Evolutionary conservation across 2,329 filamentous ascomycete genomes (phyloP).

Genomic region (Hymenoscyphus fructigenus): DNA sequence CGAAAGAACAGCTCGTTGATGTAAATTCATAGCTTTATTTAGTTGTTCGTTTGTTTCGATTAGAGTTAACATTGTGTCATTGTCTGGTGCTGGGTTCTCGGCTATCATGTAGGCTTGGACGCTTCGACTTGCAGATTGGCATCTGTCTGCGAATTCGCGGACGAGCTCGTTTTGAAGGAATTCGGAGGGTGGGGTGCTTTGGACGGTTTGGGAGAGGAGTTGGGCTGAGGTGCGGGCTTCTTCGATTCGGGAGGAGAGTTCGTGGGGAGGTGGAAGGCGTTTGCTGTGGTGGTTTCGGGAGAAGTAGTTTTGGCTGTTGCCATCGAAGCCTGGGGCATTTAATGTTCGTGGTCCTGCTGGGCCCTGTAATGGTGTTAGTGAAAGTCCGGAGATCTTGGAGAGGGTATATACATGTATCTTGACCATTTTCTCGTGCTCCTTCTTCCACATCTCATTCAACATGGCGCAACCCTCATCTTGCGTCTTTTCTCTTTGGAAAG

Average conservation of each 20-base stretch:
- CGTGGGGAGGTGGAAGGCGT: conserved; percentile 63
- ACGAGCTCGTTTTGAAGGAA: conserved; percentile 83
- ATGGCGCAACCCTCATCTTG: conserved; percentile 70
- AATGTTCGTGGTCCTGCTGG: conserved; percentile 41
- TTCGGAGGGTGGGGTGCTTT: conserved; percentile 76
- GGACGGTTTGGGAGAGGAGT: conserved; percentile 86
- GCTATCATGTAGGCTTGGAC: conserved; percentile 84
- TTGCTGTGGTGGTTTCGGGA: conserved; percentile 49
- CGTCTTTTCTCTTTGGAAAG: conserved; percentile 64
- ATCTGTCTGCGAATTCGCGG: conserved; percentile 87
- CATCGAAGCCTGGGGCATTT: conserved; percentile 45
- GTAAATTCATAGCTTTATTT: conserved; percentile 75
- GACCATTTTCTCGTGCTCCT: conserved; percentile 68
- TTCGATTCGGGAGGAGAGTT: conserved; percentile 80
- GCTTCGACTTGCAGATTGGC: conserved; percentile 74
- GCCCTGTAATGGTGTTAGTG: conserved; percentile 24
- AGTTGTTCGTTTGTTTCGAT: conserved; percentile 95
- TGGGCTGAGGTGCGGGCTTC: conserved; percentile 90
- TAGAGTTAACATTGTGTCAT: conserved; percentile 87
- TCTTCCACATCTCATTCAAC: conserved; percentile 85
- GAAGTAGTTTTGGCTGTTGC: conserved; percentile 58
- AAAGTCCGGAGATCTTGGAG: neutral
- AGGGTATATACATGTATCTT: conserved; percentile 44
- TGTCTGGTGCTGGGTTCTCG: conserved; percentile 78
- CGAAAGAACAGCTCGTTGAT: conserved; percentile 75